Percentiles rank a stretch among this genome's conserved stretches.
These are phyloP conservation scores for Gossypium gossypioides DNA, from an alignment of 441 rosid species.

Conservation along the genomic window DNA sequence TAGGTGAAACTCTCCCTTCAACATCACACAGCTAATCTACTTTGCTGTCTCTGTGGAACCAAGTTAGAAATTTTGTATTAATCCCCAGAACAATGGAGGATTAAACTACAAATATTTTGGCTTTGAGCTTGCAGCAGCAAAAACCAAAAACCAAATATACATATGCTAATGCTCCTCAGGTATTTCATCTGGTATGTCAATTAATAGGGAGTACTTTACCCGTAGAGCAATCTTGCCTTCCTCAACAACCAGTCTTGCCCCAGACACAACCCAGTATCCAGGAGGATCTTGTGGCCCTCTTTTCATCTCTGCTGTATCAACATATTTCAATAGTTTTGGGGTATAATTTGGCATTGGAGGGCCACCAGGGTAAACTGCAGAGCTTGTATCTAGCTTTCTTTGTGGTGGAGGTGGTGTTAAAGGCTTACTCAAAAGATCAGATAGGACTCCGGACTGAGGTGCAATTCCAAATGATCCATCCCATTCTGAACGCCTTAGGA, in stretches of 20 bases:
- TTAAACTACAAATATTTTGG: too few relatives aligned
- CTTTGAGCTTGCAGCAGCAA: too few relatives aligned
- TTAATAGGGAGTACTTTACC: constrained; percentile 77
- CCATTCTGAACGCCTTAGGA: constrained; percentile 59
- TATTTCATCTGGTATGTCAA: constrained; percentile 42
- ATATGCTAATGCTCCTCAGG: constrained; percentile 20
- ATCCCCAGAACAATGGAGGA: too few relatives aligned
- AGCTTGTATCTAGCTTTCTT: constrained; percentile 70
- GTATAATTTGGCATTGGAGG: constrained; percentile 86
- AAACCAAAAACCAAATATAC: not conserved
- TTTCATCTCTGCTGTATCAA: constrained; percentile 80
- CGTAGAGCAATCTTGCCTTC: constrained; percentile 77
- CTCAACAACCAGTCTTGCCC: constrained; percentile 77
- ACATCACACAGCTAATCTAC: too few relatives aligned
- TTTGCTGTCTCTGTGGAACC: too few relatives aligned
- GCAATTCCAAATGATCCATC: constrained; percentile 75
- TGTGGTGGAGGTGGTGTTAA: constrained; percentile 49
- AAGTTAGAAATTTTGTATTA: too few relatives aligned
- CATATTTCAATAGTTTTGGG: constrained; percentile 76
- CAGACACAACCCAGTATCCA: constrained; percentile 93
- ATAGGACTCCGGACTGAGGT: constrained; percentile 74
- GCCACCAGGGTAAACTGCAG: constrained; percentile 87
- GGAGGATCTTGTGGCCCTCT: constrained; percentile 94
- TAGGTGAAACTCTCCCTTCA: too few relatives aligned
- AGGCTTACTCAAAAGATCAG: constrained; percentile 18